These are phyloP conservation scores for Catharanthus roseus DNA, from an alignment of 257 asterid genomes.

Conservation along the genomic window DNA sequence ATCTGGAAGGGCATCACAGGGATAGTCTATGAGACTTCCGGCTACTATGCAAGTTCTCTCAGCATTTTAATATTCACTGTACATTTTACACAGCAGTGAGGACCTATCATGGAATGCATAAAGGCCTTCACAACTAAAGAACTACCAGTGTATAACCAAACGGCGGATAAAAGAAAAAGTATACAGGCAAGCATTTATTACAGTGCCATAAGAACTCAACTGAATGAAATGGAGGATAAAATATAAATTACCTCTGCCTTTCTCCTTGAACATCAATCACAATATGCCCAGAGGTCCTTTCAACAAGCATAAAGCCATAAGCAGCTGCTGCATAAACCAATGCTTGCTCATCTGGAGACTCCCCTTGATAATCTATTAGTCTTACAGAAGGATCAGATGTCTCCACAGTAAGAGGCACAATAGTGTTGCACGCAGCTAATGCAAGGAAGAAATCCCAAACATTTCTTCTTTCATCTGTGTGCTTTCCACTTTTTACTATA, in stretches of 20 bases:
- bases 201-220: slow-evolving; percentile 9
- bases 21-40: neutral
- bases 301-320: slow-evolving; percentile 91
- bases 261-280: slow-evolving; percentile 80
- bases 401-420: slow-evolving; percentile 72
- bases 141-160: neutral
- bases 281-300: slow-evolving; percentile 91
- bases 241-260: slow-evolving; percentile 58
- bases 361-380: slow-evolving; percentile 91
- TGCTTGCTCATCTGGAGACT: slow-evolving; percentile 99
- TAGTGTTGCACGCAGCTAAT: slow-evolving; percentile 96
- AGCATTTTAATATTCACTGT: neutral
- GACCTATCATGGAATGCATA: neutral
- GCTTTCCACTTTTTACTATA: slow-evolving; percentile 40
- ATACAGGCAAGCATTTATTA: neutral
- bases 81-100: neutral
- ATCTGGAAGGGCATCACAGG: neutral
- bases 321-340: slow-evolving; percentile 94
- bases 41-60: too few species aligned
- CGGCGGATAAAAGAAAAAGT: neutral
- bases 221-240: slow-evolving; percentile 14
- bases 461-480: slow-evolving; percentile 49
- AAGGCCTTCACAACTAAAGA: neutral
- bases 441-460: slow-evolving; percentile 73
- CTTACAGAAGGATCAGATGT: slow-evolving; percentile 75